Evolutionary conservation across 1,284 basidiomycete genomes (phyloP).

Genomic region (Ceratobasidium sp.): DNA sequence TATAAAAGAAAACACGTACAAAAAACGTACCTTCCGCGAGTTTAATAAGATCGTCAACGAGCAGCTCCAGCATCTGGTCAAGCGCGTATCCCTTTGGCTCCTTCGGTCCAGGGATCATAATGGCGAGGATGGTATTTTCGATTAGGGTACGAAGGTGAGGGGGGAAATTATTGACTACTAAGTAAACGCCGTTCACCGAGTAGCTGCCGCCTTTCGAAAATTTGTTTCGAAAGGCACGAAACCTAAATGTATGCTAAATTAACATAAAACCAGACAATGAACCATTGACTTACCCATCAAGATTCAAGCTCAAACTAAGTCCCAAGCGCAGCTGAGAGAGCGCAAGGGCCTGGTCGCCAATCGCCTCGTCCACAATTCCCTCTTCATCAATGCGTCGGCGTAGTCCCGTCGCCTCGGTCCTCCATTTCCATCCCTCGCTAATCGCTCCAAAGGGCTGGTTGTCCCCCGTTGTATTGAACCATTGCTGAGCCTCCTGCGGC

Average conservation of each 20-base stretch:
- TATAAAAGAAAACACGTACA: no score
- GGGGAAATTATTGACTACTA: conserved; percentile 14
- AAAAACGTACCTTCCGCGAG: conserved; percentile 18
- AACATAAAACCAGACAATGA: neutral
- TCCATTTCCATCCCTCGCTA: neutral
- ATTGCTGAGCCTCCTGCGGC: neutral
- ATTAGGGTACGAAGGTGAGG: neutral
- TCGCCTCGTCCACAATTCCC: neutral
- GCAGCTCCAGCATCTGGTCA: conserved; percentile 24
- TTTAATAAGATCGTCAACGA: conserved; percentile 18
- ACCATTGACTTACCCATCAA: neutral
- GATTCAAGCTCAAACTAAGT: neutral
- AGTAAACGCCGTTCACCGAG: neutral
- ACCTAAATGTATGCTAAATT: neutral
- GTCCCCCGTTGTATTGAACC: neutral
- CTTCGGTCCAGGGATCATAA: conserved; percentile 32
- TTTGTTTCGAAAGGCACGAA: neutral
- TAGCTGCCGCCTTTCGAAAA: neutral
- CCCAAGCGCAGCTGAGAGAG: conserved; percentile 10
- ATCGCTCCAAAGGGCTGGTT: neutral
- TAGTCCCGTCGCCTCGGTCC: neutral
- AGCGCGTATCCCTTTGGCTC: conserved; percentile 2
- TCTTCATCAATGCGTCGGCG: neutral
- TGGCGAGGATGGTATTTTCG: conserved; percentile 12
- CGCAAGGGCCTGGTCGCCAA: neutral